Base-by-base conservation (phyloP, 2,329 filamentous ascomycete genomes). In the Neofusicoccum cordaticola region DNA sequence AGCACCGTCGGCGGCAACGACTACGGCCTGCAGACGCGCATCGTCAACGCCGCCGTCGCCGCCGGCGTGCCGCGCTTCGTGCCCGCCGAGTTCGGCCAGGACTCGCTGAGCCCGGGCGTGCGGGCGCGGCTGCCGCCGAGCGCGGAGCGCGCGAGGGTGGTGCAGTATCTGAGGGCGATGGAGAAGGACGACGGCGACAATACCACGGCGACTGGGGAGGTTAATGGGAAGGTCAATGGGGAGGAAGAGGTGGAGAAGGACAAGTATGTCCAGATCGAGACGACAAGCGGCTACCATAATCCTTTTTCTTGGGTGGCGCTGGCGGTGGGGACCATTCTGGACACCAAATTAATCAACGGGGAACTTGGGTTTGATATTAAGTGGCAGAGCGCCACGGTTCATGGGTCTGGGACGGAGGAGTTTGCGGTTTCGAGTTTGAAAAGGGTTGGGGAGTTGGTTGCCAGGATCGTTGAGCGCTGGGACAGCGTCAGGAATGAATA, bases 361-460 rank as follows among this genome's bases (percentile, higher is more conserved):
- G 71, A 74, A 35, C 68, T 79, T 42, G 76, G 77, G 12, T 72
- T 79, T 50, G 75, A 79, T 22, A 50, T 80, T 39, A 68, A 75
- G 66, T 79, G 77, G 77, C 73, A 78, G 27, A 78, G 75, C 62
- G 75, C 74, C 1, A 77, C 75, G 1, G 68, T 79, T 3, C 73
- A 76, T 27, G 77, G 77, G 6, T 70, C 67, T 1, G 77, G 76
- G 8, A 68, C 69, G 3, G 76, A 77, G 63, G 48, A 42, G 0
- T 79, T 79, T 64, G 72, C 77, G 13, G 76, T 71, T 1, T 74
- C 74, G 15, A 78, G 75, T 15, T 68, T 75, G 5, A 63, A 66
- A 60, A 73, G 73, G 70, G 70, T 74, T 1, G 74, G 76, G 2
- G 62, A 67, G 12, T 71, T 74, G 0, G 70, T 77, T 3, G 66